A percentile compares a stretch with the other conserved stretches of the same genome.
Conservation (phyloP, 208 protist genomes). For the Trypanosomatidae sp. region DNA sequence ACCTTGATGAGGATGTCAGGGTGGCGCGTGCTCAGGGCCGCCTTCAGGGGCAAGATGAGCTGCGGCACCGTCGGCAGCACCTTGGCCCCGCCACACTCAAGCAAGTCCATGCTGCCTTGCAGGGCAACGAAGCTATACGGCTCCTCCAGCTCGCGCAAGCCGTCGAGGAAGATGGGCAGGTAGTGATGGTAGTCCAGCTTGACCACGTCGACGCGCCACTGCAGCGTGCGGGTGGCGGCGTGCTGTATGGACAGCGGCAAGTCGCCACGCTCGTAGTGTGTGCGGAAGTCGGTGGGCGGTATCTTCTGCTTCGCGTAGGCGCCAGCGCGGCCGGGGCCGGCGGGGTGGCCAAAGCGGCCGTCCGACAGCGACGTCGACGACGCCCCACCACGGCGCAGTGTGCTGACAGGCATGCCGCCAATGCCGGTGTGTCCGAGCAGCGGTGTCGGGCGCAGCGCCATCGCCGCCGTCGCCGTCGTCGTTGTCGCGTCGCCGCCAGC, state of each 20-base stretch:
- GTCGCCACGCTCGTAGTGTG: conserved; percentile 97
- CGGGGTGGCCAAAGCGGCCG: conserved; percentile 63
- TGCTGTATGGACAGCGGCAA: conserved; percentile 95
- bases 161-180: conserved; percentile 99
- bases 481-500: too few species aligned
- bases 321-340: conserved; percentile 53
- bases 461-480: too few species aligned
- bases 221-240: conserved; percentile 81
- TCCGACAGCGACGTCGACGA: conserved; percentile 22
- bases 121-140: conserved; percentile 93
- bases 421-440: conserved; percentile 66
- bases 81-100: conserved; percentile 89
- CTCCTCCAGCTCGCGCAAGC: conserved; percentile 94
- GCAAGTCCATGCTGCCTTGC: conserved; percentile 90
- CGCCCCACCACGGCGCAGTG: conserved; percentile 41
- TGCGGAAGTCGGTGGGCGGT: conserved; percentile 92
- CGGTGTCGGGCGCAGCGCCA: conserved; percentile 9
- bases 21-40: conserved; percentile 95
- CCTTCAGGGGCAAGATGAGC: conserved; percentile 98
- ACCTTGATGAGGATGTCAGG: conserved; percentile 91
- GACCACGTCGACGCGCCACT: conserved; percentile 95
- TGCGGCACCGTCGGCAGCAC: conserved; percentile 97
- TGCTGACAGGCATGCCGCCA: conserved; percentile 74
- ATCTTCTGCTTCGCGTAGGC: conserved; percentile 60
- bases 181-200: conserved; percentile 99